phyloP scores from a whole-genome alignment of 208 protist species.

The Leishmania turanica region DNA sequence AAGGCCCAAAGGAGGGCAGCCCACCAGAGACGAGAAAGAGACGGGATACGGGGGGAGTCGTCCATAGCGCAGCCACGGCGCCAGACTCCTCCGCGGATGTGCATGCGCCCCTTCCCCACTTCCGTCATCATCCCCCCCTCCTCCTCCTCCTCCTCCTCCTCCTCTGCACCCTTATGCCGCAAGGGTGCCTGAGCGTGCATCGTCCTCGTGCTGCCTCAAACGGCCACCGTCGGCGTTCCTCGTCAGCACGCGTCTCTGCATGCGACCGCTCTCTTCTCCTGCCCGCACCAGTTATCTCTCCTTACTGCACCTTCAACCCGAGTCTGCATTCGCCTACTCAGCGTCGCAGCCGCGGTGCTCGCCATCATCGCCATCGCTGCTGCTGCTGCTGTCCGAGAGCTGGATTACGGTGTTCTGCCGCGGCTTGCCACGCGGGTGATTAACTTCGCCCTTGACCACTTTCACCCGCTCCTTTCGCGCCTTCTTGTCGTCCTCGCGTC shows the following conservation, averaged over 20 bases:
- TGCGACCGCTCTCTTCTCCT: background rate
- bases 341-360: background rate
- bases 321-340: background rate
- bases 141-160: too few relatives aligned
- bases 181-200: background rate
- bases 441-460: constrained; percentile 76
- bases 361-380: constrained; percentile 25
- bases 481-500: constrained; percentile 63
- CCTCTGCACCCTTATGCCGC: background rate
- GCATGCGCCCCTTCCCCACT: background rate
- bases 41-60: background rate
- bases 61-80: background rate
- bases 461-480: constrained; percentile 58
- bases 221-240: background rate
- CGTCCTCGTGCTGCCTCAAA: background rate
- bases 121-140: too few relatives aligned
- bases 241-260: background rate
- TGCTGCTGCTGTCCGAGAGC: constrained; percentile 48
- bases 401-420: constrained; percentile 60
- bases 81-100: background rate
- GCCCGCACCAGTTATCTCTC: background rate
- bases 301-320: background rate
- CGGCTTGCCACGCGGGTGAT: constrained; percentile 81
- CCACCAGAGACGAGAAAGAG: background rate
- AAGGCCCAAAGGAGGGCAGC: background rate